Evolutionary conservation across 1,139 yeast genomes (phyloP), one percentile per base, ranked within the genome.

Genomic region (Protomyces inouyei): DNA sequence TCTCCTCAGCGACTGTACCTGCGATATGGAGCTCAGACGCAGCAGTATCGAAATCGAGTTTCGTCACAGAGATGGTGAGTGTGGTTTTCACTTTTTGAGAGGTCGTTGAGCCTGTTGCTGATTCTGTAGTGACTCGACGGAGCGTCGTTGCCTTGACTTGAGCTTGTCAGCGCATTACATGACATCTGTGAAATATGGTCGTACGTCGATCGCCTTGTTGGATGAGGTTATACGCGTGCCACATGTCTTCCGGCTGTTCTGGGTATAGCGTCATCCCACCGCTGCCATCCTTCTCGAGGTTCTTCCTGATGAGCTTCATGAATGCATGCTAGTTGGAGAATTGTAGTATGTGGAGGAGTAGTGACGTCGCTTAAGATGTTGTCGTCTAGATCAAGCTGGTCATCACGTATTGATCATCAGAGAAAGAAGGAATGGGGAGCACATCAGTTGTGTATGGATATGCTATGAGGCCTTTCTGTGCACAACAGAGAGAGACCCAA

Each of bases 161-260:
- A 18, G 23, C 56, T 5, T 5, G 18, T 21, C 51, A 38, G n/a
- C 25, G 12, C 14, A 6, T 16, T n/a, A 0, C 23, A 21, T 21
- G 1, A 21, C 23, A 54, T 10, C 18, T 52, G 6, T 57, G 63
- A 70, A 96, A 80, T 65, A 80, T 77, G 48, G 9, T n/a, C 43
- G 25, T 43, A 43, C 48, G 48, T 43, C 83, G 85, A 75, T 93
- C 98, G 28, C 87, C 89, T 64, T 82, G 83, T 61, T 85, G 85
- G 10, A 93, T 80, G 45, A 93, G 78, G 71, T 93, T 95, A 78
- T 89, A 91, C 12, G 90, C 73, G 55, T 88, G 86, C 92, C 97
- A 93, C 68, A 93, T 79, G 74, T 93, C 98, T 71, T 93, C 98
- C 51, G 89, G 84, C 71, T 93, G 98, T 71, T 91, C 90, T 0